Evolutionary conservation across 2,329 filamentous ascomycete species (phyloP).

Genomic region (Diaporthe citriasiana): DNA sequence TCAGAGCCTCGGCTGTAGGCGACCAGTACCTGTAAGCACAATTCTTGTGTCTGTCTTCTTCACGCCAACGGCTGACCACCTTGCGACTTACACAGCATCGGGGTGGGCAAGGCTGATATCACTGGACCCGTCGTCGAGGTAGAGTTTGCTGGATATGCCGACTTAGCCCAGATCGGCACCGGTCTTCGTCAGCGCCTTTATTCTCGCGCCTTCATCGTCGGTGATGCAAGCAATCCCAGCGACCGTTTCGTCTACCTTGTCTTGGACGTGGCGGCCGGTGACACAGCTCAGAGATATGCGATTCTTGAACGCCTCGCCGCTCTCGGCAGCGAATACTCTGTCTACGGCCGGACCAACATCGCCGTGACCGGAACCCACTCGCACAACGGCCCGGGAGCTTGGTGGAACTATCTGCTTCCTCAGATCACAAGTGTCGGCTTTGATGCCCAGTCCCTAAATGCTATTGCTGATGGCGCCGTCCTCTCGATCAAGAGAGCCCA

Average conservation of each 20-base stretch:
- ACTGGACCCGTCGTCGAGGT: conserved; percentile 88
- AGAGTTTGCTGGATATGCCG: conserved; percentile 93
- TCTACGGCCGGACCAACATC: conserved; percentile 85
- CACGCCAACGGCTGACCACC: conserved; percentile 16
- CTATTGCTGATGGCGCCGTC: conserved; percentile 88
- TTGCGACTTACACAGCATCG: conserved; percentile 51
- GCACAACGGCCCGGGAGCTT: conserved; percentile 91
- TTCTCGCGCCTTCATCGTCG: conserved; percentile 90
- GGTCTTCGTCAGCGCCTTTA: conserved; percentile 90
- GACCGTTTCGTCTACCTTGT: conserved; percentile 90
- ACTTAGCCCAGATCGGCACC: conserved; percentile 83
- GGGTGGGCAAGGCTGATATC: conserved; percentile 71
- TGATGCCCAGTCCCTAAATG: conserved; percentile 86
- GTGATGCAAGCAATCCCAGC: conserved; percentile 72
- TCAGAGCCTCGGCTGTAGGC: conserved; percentile 36
- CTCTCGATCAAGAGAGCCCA: conserved; percentile 86
- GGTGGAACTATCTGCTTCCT: conserved; percentile 94
- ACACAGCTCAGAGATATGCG: conserved; percentile 90
- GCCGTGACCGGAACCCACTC: conserved; percentile 95
- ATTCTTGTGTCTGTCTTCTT: background rate
- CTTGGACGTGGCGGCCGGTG: conserved; percentile 87
- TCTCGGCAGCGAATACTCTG: conserved; percentile 78
- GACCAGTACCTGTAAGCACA: conserved; percentile 41
- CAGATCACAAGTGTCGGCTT: conserved; percentile 93
- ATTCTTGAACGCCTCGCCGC: conserved; percentile 80